Evolutionary conservation across 805 yeast species (phyloP), one percentile per base, ranked within the genome.

Genomic region (Suhomyces canberraensis): DNA sequence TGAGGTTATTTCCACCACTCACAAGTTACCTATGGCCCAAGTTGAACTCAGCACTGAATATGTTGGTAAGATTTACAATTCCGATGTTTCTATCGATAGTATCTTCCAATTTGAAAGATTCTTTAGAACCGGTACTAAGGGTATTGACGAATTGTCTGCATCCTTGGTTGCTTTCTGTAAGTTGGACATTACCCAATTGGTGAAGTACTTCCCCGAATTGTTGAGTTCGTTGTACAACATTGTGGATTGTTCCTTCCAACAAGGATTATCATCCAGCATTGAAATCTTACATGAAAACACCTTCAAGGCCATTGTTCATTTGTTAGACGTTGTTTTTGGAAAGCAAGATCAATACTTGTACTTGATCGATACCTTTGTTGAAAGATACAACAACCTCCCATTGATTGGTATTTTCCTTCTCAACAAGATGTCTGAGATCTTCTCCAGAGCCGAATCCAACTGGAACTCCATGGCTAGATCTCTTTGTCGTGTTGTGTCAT

Each of bases 381-480:
- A 55, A 4, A 60, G 61, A 21, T 50, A 58, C 20, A 41, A 46
- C 6, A 51, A 59, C 8, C 54, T 75, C 4, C 78, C 85, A 3
- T 50, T 53, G 2, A 61, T 79, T 41, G 88, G 88, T 4, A 56
- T 71, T 18, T 66, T 66, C 36, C 50, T 82, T 30, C 49, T 81
- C 25, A 51, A 62, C 16, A 62, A 69, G 44, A 64, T 78, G 52
- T 58, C 76, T 2, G 61, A 58, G 8, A 60, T 73, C 31, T 77
- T 79, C 46, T 50, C 63, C 9, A 66, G 68, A 25, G 79, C 79
- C 11, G 68, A 66, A 27, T 57, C 66, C 2, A 75, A 69, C 32
- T 81, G 89, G 88, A 77, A 67, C 52, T 69, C 78, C 25, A 66
- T 76, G 31, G 80, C 85, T 3, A 68, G 87, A 51, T 76, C 85